phyloP scores from a whole-genome alignment of 352 stramenopile genomes.

The Thraustochytrium sp. region DNA sequence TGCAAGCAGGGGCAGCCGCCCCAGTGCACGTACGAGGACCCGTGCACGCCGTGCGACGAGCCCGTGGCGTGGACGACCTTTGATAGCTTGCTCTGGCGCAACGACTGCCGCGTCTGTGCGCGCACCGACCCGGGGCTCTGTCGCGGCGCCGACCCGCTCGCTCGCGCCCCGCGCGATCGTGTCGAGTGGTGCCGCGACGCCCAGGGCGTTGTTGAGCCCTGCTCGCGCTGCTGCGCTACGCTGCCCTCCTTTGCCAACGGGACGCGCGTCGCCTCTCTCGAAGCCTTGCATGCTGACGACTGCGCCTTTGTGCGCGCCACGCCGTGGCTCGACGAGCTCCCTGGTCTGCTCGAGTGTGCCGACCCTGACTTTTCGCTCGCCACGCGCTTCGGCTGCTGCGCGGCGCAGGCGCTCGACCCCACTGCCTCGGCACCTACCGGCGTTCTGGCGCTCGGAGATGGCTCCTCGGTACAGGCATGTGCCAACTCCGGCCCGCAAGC shows the following conservation, averaged over 20 bases:
- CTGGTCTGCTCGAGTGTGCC: background rate
- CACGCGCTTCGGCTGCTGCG: constrained; percentile 23
- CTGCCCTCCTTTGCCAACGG: background rate
- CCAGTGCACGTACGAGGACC: background rate
- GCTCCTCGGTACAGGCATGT: background rate
- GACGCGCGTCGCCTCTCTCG: background rate
- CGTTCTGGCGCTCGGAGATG: background rate
- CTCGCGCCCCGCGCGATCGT: background rate
- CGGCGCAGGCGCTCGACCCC: background rate
- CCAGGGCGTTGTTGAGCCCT: background rate
- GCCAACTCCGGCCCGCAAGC: background rate
- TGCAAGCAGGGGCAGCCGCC: background rate
- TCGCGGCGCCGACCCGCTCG: background rate
- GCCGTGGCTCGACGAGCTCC: background rate
- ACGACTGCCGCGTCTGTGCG: constrained; percentile 9
- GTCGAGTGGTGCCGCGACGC: constrained; percentile 1
- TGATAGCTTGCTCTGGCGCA: constrained; percentile 22
- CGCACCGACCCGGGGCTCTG: background rate
- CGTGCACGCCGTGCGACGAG: constrained; percentile 24
- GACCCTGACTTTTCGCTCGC: constrained; percentile 23
- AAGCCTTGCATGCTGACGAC: background rate
- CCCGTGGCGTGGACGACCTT: background rate
- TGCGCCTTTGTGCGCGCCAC: background rate
- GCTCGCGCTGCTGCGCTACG: background rate
- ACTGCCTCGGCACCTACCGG: background rate